These are phyloP conservation scores for Tetracladium marchalianum DNA, from an alignment of 495 filamentous ascomycete genomes.

Conservation along the genomic window DNA sequence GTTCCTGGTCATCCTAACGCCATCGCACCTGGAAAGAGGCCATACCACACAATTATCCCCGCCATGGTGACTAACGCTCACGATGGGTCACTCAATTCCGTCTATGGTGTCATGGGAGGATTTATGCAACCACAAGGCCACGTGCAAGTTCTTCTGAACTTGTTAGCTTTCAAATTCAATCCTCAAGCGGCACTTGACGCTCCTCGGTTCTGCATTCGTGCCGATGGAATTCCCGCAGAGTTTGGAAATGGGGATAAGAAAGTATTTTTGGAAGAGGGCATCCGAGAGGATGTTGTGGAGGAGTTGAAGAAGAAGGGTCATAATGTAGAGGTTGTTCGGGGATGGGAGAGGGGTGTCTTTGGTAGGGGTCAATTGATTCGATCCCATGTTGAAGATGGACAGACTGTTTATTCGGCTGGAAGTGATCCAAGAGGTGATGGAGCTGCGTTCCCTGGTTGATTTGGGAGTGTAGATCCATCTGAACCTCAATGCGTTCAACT, in stretches of 20 bases:
- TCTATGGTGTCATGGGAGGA: conserved; percentile 95
- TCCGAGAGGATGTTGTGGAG: conserved; percentile 52
- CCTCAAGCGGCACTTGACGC: conserved; percentile 89
- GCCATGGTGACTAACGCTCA: conserved; percentile 70
- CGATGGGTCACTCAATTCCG: conserved; percentile 65
- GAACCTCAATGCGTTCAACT: background rate
- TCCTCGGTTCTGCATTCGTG: conserved; percentile 75
- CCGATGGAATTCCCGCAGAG: conserved; percentile 46
- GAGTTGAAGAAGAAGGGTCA: conserved; percentile 66
- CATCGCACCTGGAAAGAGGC: conserved; percentile 72
- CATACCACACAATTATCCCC: conserved; percentile 97
- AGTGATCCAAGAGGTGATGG: conserved; percentile 89
- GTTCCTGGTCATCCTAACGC: conserved; percentile 60
- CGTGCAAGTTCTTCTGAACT: conserved; percentile 87
- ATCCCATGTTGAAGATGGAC: conserved; percentile 57
- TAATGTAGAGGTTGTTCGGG: conserved; percentile 55
- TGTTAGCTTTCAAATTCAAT: conserved; percentile 72
- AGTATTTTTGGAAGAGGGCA: conserved; percentile 81
- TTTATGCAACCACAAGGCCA: conserved; percentile 99
- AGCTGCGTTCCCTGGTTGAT: conserved; percentile 54
- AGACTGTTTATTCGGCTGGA: conserved; percentile 68
- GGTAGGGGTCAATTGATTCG: conserved; percentile 87
- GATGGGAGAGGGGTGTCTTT: conserved; percentile 63
- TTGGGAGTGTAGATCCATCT: background rate
- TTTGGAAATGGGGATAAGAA: conserved; percentile 41